Evolutionary conservation across 768 basidiomycete genomes (phyloP).

Genomic region (Suillus paluster): DNA sequence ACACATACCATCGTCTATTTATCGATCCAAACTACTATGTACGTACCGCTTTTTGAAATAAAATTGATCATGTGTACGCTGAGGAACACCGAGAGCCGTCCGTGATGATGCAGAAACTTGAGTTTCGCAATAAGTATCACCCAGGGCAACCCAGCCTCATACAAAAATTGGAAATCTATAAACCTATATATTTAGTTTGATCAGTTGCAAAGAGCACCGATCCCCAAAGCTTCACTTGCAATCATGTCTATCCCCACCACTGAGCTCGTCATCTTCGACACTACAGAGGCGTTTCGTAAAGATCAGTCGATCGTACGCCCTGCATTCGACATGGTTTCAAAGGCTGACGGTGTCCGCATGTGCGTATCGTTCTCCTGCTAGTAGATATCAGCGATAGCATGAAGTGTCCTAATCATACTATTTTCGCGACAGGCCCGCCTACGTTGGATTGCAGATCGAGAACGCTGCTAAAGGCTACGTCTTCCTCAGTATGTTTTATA

Average conservation of each 20-base stretch:
- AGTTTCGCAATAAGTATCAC: not conserved
- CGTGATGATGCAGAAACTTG: no score
- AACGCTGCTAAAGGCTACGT: constrained; percentile 14
- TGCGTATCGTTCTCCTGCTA: constrained; percentile 14
- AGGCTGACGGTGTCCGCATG: constrained; percentile 15
- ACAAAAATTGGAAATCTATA: not conserved
- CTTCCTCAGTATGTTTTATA: constrained; percentile 21
- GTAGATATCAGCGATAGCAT: not conserved
- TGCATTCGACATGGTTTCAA: constrained; percentile 16
- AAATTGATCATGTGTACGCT: no score
- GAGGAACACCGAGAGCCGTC: no score
- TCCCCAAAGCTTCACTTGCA: not conserved
- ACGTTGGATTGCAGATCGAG: constrained; percentile 27
- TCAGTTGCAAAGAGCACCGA: not conserved
- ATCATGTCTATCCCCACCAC: constrained; percentile 24
- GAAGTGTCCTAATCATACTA: not conserved
- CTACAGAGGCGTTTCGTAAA: constrained; percentile 13
- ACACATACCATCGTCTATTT: no score
- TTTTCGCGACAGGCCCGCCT: constrained; percentile 17
- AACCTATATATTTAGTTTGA: not conserved
- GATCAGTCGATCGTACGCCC: constrained; percentile 7
- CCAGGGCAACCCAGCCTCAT: no score
- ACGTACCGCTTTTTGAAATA: no score
- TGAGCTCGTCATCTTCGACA: constrained; percentile 25
- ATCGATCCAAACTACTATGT: no score